phyloP scores from a whole-genome alignment of 1,284 basidiomycete species.

The Cutaneotrichosporon sp. region DNA sequence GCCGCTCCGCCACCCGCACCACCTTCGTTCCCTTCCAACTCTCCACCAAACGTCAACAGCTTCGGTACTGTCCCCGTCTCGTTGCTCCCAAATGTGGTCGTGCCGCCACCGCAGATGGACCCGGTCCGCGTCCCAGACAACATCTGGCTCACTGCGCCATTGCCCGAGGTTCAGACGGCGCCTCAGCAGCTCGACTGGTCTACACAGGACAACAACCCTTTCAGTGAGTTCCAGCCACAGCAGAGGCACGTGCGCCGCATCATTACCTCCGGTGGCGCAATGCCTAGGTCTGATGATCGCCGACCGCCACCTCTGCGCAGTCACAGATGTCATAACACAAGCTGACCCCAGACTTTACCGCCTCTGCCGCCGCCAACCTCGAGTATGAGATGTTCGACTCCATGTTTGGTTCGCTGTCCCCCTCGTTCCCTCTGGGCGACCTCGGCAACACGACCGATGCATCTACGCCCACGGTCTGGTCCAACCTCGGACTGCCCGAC shows the following conservation, averaged over 20 bases:
- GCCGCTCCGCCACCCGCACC: constrained; percentile 2
- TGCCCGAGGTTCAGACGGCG: constrained; percentile 15
- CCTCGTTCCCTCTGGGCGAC: constrained; percentile 30
- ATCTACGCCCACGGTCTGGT: constrained; percentile 18
- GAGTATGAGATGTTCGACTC: constrained; percentile 44
- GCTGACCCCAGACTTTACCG: constrained; percentile 13
- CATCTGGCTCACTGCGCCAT: constrained; percentile 24
- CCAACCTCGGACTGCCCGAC: constrained; percentile 16
- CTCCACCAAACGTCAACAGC: constrained; percentile 7
- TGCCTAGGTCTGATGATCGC: neutral
- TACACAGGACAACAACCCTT: constrained; percentile 15
- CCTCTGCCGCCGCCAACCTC: constrained; percentile 25
- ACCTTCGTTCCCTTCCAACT: constrained; percentile 6
- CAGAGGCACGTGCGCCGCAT: neutral
- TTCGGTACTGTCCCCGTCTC: constrained; percentile 16
- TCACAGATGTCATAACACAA: neutral
- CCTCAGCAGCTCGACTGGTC: constrained; percentile 13
- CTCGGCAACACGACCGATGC: constrained; percentile 15
- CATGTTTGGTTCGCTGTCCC: constrained; percentile 40
- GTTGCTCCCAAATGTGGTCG: constrained; percentile 11
- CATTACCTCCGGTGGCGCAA: neutral
- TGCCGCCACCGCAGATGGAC: constrained; percentile 8
- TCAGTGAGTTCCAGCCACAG: constrained; percentile 22
- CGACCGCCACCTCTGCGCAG: no score
- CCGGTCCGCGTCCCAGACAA: constrained; percentile 20